phyloP scores from a whole-genome alignment of 768 basidiomycete species.

The Paxillus involutus region DNA sequence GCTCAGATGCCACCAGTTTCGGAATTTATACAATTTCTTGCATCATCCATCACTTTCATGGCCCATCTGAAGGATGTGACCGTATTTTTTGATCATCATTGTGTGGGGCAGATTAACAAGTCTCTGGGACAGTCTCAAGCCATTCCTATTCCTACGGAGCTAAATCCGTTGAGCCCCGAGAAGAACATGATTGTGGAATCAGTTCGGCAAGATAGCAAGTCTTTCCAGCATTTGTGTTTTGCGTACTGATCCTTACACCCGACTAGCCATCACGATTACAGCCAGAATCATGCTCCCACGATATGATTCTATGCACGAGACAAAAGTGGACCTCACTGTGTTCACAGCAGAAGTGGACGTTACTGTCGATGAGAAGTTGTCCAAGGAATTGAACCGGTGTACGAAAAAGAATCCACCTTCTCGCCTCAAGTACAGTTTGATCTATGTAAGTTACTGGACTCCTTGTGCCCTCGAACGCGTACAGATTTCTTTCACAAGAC shows the following conservation, averaged over 20 bases:
- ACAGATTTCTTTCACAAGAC: background rate
- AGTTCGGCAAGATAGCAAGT: constrained; percentile 60
- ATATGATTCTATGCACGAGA: constrained; percentile 36
- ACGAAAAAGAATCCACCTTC: background rate
- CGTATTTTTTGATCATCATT: constrained; percentile 75
- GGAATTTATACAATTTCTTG: constrained; percentile 86
- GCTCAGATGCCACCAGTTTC: constrained; percentile 72
- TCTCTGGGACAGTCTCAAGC: constrained; percentile 46
- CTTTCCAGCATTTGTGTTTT: background rate
- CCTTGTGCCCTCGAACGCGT: background rate
- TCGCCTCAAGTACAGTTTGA: background rate
- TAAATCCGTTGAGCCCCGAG: constrained; percentile 52
- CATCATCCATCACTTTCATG: constrained; percentile 93
- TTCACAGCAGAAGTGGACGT: constrained; percentile 16
- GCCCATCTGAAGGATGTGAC: constrained; percentile 66
- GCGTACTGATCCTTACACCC: background rate
- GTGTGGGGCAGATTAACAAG: constrained; percentile 65
- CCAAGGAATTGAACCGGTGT: background rate
- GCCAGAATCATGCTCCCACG: constrained; percentile 78
- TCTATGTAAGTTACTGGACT: background rate
- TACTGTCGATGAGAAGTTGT: background rate
- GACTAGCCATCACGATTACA: constrained; percentile 66
- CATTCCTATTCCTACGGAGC: constrained; percentile 49
- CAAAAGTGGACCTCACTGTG: constrained; percentile 23
- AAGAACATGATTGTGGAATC: constrained; percentile 67